Base-by-base conservation (phyloP, 345 rosid species). In the Alliaria petiolata region DNA sequence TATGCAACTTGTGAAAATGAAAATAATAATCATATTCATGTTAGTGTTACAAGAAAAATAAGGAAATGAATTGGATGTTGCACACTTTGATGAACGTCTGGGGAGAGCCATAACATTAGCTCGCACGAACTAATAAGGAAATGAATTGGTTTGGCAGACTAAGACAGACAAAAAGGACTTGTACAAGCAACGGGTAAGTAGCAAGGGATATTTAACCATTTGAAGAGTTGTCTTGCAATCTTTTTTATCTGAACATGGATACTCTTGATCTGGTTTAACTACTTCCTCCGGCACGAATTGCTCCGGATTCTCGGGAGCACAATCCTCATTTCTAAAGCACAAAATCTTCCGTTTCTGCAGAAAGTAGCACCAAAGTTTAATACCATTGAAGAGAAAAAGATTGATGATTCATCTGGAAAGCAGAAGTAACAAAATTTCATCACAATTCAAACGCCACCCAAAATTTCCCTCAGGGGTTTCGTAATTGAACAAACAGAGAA, bases 271-370 rank as follows among this genome's bases (percentile, higher is more conserved):
- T 33, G 87, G 85, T 78, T 87, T 81, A 56, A 69, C 76, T 8
- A 69, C 3, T 67, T 88, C 91, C 67, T 89, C 96, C 0, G 91
- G 83, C 51, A 80, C 56, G 45, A 80, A 71, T 4, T 79, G 81
- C 50, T 88, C 90, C 17, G 82, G 80, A 69, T 71, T 81, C 68
- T 81, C 83, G 0, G 86, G 78, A 55, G 88, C 70, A 60, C 79
- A 67, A 22, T 81, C 86, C 72, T 86, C 95, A 36, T 78, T 84
- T 79, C 87, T 88, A 79, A 91, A 95, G 74, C 96, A 89, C 5
- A 81, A 82, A 76, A 95, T 59, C 78, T 86, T 91, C 96, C 95
- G 82, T 80, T 79, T 86, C 97, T 91, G 81, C 85, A 81, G 36
- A 73, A 51, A 30, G 54, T 14, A 72, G 64, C 34, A 64, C 71